Base-by-base conservation (phyloP, 1,284 basidiomycete species). In the Ceratobasidium sp. region DNA sequence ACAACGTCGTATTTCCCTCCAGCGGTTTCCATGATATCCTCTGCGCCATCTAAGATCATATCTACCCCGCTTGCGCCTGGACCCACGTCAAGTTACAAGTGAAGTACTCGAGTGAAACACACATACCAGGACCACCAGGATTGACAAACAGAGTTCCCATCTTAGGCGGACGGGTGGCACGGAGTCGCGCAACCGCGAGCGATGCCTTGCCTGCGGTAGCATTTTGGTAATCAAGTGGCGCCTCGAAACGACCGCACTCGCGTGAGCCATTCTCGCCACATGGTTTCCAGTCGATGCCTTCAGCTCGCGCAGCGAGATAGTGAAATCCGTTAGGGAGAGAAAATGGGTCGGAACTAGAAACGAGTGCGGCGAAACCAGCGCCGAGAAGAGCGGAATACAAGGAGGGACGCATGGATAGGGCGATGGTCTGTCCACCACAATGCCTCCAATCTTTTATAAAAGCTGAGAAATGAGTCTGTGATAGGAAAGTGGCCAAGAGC, bases 81-180 rank as follows among this genome's bases (percentile, higher is more conserved):
- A 6, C 7, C 49, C 12, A 44, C 10, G 42, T 46, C 20, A 28
- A 23, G 39, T 13, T 4, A 26, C 28, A 23, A 51, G 4, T 15
- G 12, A 4, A 28, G 6, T 7, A 20, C 13, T n/a, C 9, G 2
- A 39, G 23, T 12, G 3, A 51, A 46, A 28, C 15, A 10, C 20
- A 49, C 67, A 13, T n/a, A 69, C 70, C 56, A n/a, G 60, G 58
- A 12, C 55, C 77, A 28, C 77, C 78, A 33, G 77, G 77, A 39
- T 79, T 79, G 10, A 78, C 46, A 63, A 79, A 79, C 10, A 79
- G 68, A 18, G 73, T 78, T 3, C 78, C 78, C 6, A 67, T 44
- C 20, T 61, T 49, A 18, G 77, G 55, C 58, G 15, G 13, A 3
- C 6, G 60, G 13, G 75, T 77, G 10, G 75, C 61, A 10, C 15